phyloP scores from a whole-genome alignment of 441 rosid genomes.

The Theobroma grandiflorum region DNA sequence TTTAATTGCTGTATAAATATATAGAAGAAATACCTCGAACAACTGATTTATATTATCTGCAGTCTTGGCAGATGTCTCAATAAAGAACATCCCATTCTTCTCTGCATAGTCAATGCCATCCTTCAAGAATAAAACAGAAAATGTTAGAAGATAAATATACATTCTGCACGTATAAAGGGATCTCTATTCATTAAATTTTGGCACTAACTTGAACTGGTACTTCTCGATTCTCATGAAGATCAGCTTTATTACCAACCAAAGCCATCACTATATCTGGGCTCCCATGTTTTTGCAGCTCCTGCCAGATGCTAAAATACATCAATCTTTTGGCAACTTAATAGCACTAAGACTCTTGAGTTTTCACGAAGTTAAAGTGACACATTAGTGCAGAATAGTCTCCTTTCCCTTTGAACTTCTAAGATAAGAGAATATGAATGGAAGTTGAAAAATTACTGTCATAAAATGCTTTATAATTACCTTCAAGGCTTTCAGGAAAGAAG shows the following conservation, averaged over 20 bases:
- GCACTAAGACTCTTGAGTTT: background rate
- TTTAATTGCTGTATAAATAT: background rate
- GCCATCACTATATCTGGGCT: slow-evolving; percentile 96
- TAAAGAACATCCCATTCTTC: slow-evolving; percentile 97
- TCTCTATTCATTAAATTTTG: slow-evolving; percentile 14
- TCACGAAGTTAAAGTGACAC: background rate
- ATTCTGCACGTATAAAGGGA: slow-evolving; percentile 20
- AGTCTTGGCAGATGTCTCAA: slow-evolving; percentile 98
- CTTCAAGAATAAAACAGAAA: slow-evolving; percentile 47
- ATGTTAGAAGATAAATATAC: slow-evolving; percentile 29
- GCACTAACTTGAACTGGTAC: slow-evolving; percentile 72
- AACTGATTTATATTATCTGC: slow-evolving; percentile 95
- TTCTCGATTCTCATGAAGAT: slow-evolving; percentile 86
- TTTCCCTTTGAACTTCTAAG: background rate
- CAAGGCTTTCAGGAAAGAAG: background rate
- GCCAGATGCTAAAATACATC: slow-evolving; percentile 34
- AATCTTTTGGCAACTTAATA: slow-evolving; percentile 9
- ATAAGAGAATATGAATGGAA: background rate
- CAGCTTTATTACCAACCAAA: slow-evolving; percentile 98
- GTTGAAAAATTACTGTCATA: background rate
- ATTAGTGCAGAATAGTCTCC: background rate
- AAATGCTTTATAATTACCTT: background rate
- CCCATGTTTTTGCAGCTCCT: slow-evolving; percentile 98
- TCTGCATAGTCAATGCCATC: slow-evolving; percentile 92
- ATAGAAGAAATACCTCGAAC: slow-evolving; percentile 68